Evolutionary conservation across 352 stramenopile species (phyloP).

Genomic region (Phytopythium mirpurense): DNA sequence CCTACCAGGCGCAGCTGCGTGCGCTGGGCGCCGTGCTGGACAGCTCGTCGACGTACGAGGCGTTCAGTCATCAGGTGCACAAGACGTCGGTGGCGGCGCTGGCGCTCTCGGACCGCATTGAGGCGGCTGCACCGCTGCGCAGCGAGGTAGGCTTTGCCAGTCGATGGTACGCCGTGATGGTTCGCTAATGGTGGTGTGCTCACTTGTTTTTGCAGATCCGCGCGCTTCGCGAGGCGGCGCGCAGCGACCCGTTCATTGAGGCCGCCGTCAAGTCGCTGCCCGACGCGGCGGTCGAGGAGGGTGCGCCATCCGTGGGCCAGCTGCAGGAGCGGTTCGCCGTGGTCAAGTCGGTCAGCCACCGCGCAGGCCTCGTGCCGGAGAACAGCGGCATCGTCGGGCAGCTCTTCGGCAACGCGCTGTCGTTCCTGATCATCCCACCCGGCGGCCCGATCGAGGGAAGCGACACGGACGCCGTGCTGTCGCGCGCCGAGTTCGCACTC

Average conservation of each 20-base stretch:
- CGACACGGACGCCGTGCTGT: slow-evolving; percentile 72
- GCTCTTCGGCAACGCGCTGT: slow-evolving; percentile 61
- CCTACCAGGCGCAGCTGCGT: slow-evolving; percentile 56
- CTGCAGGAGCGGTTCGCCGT: slow-evolving; percentile 82
- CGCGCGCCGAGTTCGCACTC: slow-evolving; percentile 77
- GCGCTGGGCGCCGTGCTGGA: slow-evolving; percentile 67
- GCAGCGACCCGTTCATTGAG: slow-evolving; percentile 75
- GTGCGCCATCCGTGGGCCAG: slow-evolving; percentile 65
- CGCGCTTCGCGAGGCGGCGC: slow-evolving; percentile 57
- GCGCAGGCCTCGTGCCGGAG: slow-evolving; percentile 61
- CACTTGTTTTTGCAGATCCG: slow-evolving; percentile 30
- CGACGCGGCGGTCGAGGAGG: slow-evolving; percentile 50
- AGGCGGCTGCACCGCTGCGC: slow-evolving; percentile 61
- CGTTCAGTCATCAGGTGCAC: slow-evolving; percentile 83
- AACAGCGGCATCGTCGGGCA: slow-evolving; percentile 67
- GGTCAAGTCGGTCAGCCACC: slow-evolving; percentile 67
- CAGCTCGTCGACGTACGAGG: slow-evolving; percentile 74
- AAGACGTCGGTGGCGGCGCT: slow-evolving; percentile 77
- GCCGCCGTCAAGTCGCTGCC: slow-evolving; percentile 58
- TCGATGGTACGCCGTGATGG: neutral
- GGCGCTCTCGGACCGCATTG: slow-evolving; percentile 73
- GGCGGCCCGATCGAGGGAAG: slow-evolving; percentile 68
- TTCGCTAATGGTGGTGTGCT: neutral
- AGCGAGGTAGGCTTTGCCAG: slow-evolving; percentile 31
- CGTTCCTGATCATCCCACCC: slow-evolving; percentile 71